These are phyloP conservation scores for Kazachstania sp. DNA, from an alignment of 1,139 yeast genomes.

Conservation along the genomic window DNA sequence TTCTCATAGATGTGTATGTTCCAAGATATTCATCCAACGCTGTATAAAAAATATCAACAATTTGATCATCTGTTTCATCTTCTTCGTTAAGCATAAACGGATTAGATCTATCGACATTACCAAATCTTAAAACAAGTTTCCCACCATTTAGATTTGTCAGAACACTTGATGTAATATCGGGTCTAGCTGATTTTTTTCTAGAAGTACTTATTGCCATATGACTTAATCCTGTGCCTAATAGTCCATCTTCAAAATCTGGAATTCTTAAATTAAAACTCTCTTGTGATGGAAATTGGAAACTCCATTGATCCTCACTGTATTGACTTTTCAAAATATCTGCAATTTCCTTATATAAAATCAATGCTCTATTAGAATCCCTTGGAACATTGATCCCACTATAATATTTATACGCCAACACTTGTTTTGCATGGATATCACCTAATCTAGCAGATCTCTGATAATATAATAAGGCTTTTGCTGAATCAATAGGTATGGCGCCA, in stretches of 20 bases:
- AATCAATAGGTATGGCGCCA: slow-evolving; percentile 58
- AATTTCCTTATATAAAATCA: slow-evolving; percentile 50
- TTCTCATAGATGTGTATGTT: slow-evolving; percentile 40
- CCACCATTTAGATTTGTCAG: slow-evolving; percentile 24
- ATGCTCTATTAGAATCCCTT: slow-evolving; percentile 45
- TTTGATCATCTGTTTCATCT: slow-evolving; percentile 37
- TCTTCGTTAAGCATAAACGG: slow-evolving; percentile 34
- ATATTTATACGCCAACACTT: slow-evolving; percentile 68
- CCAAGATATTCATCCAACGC: slow-evolving; percentile 46
- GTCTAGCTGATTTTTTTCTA: slow-evolving; percentile 23
- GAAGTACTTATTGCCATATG: slow-evolving; percentile 12
- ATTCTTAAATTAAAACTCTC: slow-evolving; percentile 45
- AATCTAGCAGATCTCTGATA: slow-evolving; percentile 63
- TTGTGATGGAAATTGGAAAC: slow-evolving; percentile 36
- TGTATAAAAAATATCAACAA: slow-evolving; percentile 38
- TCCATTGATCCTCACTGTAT: slow-evolving; percentile 34
- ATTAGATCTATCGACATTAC: slow-evolving; percentile 20
- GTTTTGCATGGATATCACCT: slow-evolving; percentile 57
- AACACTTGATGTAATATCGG: slow-evolving; percentile 26
- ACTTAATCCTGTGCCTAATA: slow-evolving; percentile 31
- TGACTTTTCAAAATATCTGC: slow-evolving; percentile 39
- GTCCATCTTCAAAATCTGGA: slow-evolving; percentile 51
- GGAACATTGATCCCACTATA: slow-evolving; percentile 56
- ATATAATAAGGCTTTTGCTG: slow-evolving; percentile 58
- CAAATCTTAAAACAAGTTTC: slow-evolving; percentile 20